Evolutionary conservation across 129 eudicot species (phyloP).

Genomic region (Chrysanthemum lavandulifolium): DNA sequence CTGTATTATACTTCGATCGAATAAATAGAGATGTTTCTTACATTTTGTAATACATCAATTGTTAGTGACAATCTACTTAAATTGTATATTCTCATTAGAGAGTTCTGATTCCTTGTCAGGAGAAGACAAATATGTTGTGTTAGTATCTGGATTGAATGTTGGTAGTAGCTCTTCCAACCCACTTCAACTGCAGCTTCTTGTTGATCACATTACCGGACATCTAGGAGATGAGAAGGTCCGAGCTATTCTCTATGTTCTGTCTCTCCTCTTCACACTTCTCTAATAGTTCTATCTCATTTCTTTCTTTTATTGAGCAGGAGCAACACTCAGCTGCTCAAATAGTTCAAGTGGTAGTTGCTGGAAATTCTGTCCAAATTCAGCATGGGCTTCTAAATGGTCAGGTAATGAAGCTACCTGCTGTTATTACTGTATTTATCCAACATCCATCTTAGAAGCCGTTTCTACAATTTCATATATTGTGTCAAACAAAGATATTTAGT

Average conservation of each 20-base stretch:
- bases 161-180: conserved; percentile 84
- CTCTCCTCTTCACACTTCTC: not conserved
- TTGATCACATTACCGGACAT: conserved; percentile 92
- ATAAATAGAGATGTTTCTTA: conserved; percentile 7
- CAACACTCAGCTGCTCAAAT: conserved; percentile 82
- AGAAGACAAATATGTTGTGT: conserved; percentile 84
- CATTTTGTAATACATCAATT: not conserved
- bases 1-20: not conserved
- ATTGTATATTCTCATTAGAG: not conserved
- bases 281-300: conserved; percentile 5
- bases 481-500: no score
- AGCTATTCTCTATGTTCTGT: not conserved
- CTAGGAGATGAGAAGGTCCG: conserved; percentile 89
- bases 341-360: conserved; percentile 93
- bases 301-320: conserved; percentile 50
- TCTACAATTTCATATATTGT: not conserved
- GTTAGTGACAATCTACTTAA: not conserved
- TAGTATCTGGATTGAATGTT: conserved; percentile 80
- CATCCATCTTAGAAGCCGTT: not conserved
- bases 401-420: conserved; percentile 38
- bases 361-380: conserved; percentile 71
- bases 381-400: conserved; percentile 70
- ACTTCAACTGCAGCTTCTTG: conserved; percentile 80
- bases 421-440: not conserved
- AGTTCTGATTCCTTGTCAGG: conserved; percentile 37